phyloP scores from a whole-genome alignment of 257 asterid species.

The Solanum verrucosum region DNA sequence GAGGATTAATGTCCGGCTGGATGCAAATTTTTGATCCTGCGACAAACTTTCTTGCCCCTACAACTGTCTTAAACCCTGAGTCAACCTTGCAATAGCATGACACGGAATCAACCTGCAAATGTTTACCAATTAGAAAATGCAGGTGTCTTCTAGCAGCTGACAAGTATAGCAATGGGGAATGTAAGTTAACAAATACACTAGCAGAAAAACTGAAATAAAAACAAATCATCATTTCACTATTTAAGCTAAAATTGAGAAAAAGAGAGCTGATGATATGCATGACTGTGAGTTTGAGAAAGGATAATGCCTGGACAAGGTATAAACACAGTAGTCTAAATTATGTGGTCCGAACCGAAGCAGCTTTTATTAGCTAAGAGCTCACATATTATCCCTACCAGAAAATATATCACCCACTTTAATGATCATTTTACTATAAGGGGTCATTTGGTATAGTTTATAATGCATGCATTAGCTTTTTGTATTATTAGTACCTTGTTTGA shows the following conservation, averaged over 20 bases:
- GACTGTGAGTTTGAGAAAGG: not conserved
- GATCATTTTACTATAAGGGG: not conserved
- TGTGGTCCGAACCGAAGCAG: not conserved
- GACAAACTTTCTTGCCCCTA: constrained; percentile 39
- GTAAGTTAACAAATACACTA: not conserved
- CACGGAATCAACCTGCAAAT: constrained; percentile 35
- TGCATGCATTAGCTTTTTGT: not conserved
- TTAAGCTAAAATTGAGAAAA: not conserved
- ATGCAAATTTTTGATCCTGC: constrained; percentile 43
- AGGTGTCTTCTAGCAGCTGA: not conserved
- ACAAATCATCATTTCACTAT: not conserved
- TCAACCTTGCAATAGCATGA: constrained; percentile 51
- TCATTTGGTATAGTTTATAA: not conserved
- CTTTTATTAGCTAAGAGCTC: not conserved
- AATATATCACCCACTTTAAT: not conserved
- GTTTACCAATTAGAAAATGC: not conserved
- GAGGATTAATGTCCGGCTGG: constrained; percentile 42
- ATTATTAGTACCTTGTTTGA: not conserved
- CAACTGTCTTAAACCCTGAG: constrained; percentile 37
- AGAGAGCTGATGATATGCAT: not conserved
- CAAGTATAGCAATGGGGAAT: not conserved
- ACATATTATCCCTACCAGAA: not conserved
- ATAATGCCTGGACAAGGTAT: not conserved
- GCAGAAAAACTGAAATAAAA: not conserved
- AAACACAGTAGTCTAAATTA: not conserved